Evolutionary conservation across 108 stramenopile genomes (phyloP), one percentile per base, ranked within the genome.

Genomic region (Seminavis robusta): DNA sequence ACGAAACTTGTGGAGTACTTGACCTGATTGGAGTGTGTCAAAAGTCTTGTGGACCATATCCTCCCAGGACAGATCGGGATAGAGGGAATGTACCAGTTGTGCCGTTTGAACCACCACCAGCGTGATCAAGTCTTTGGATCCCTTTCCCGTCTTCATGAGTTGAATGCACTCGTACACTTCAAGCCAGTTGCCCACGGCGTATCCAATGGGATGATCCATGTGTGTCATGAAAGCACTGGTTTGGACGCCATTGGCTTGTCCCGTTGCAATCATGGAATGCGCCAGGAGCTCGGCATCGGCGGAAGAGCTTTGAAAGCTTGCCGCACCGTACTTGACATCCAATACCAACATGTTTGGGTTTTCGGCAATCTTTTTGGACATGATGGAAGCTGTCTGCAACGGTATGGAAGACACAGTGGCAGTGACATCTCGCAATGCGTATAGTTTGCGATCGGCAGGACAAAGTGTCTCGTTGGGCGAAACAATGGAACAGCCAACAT

Each of bases 351-450:
- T 78, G 47, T 83, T 56, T 5, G 92, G 92, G 36, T 69, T 63
- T 56, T 88, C 92, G 33, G 88, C 88, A 59, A 94, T 81, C 55
- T 94, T 94, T 55, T 94, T 94, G 50, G 71, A 74, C 77, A 94
- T 72, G 45, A 94, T 88, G 38, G 71, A 74, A 23, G 79, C 67
- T 8, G 88, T 90, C 16, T 81, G 79, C n/a, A 94, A 59, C 0
- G 92, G 76, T 47, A 90, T 54, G 40, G 61, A 65, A 8, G 70
- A 63, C 1, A 94, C 92, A 9, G 88, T 90, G 2, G 70, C 54
- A 21, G 88, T 89, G 3, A 94, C 92, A 66, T 94, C 92, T 8
- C 92, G 65, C 15, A 94, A 49, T 5, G 88, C 86, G 59, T 94
- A 94, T 31, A 94, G 76, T 54, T 76, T 73, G n/a, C 71, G 69